Evolutionary conservation across 148 eudicot species (phyloP).

Genomic region (Nepenthes gracilis): DNA sequence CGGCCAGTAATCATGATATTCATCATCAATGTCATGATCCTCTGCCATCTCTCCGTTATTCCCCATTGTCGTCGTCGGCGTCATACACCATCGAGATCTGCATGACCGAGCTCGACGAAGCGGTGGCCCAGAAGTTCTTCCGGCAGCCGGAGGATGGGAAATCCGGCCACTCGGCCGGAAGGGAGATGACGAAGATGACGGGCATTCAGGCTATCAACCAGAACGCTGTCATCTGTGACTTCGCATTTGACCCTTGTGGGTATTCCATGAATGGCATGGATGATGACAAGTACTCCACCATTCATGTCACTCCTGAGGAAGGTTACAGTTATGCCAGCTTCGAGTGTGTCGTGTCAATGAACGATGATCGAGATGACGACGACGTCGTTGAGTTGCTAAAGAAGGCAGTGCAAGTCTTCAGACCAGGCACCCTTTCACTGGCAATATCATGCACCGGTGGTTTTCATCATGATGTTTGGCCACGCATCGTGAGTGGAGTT

Average conservation of each 20-base stretch:
- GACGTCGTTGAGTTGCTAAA: conserved; percentile 23
- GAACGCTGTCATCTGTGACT: conserved; percentile 7
- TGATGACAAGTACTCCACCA: conserved; percentile 2
- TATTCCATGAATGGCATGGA: conserved; percentile 12
- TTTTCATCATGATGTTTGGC: conserved; percentile 11
- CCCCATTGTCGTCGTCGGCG: background rate
- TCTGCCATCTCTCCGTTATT: no score
- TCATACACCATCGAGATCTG: conserved; percentile 9
- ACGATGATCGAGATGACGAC: conserved; percentile 11
- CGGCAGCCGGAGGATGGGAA: background rate
- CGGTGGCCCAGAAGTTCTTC: conserved; percentile 5
- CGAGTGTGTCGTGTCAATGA: conserved; percentile 3
- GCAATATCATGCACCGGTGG: conserved; percentile 28
- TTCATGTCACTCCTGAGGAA: conserved; percentile 12
- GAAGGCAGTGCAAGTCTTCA: conserved; percentile 42
- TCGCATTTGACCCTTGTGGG: conserved; percentile 11
- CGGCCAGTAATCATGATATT: background rate
- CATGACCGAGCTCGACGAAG: conserved; percentile 8
- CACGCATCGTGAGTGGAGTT: conserved; percentile 26
- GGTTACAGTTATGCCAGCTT: conserved; percentile 13
- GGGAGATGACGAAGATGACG: conserved; percentile 5
- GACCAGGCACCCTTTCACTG: conserved; percentile 47
- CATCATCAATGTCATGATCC: no score
- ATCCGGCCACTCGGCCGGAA: background rate
- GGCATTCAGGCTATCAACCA: conserved; percentile 4